phyloP scores from a whole-genome alignment of 495 filamentous ascomycete genomes.

The Penicillium pancosmium region DNA sequence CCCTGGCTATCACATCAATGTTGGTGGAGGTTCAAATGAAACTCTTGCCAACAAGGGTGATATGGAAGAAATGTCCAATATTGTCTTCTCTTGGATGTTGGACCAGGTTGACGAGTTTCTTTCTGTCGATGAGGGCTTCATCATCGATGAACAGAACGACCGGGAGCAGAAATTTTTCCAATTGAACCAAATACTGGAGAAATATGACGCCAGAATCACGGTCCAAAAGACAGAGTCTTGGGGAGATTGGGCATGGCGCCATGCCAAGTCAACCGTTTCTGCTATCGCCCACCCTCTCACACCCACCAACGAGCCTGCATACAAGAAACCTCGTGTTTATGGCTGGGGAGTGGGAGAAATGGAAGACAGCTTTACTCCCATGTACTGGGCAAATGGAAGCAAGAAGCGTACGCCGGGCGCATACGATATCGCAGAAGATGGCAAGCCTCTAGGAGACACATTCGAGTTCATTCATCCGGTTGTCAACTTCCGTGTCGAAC shows the following conservation, averaged over 20 bases:
- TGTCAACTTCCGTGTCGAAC: slow-evolving; percentile 18
- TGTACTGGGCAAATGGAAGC: slow-evolving; percentile 27
- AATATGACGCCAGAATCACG: not conserved
- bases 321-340: slow-evolving; percentile 8
- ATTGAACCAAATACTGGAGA: slow-evolving; percentile 3
- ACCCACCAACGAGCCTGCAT: not conserved
- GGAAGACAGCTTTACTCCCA: slow-evolving; percentile 19
- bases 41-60: slow-evolving; percentile 18
- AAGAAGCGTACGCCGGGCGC: slow-evolving; percentile 22
- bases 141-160: slow-evolving; percentile 14
- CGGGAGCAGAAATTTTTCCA: slow-evolving; percentile 9
- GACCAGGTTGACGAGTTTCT: slow-evolving; percentile 23
- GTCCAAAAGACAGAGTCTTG: slow-evolving; percentile 2
- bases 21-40: slow-evolving; percentile 38
- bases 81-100: slow-evolving; percentile 28
- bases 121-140: slow-evolving; percentile 19
- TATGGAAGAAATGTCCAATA: slow-evolving; percentile 31
- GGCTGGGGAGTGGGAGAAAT: slow-evolving; percentile 25
- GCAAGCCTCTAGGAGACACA: slow-evolving; percentile 11
- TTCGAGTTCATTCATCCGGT: slow-evolving; percentile 26
- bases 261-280: slow-evolving; percentile 2
- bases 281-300: slow-evolving; percentile 9
- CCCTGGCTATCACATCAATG: slow-evolving; percentile 51
- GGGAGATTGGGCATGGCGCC: slow-evolving; percentile 7
- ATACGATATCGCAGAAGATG: slow-evolving; percentile 12